Evolutionary conservation across 106 monocot genomes (phyloP).

Genomic region (Dioscorea zingiberensis): DNA sequence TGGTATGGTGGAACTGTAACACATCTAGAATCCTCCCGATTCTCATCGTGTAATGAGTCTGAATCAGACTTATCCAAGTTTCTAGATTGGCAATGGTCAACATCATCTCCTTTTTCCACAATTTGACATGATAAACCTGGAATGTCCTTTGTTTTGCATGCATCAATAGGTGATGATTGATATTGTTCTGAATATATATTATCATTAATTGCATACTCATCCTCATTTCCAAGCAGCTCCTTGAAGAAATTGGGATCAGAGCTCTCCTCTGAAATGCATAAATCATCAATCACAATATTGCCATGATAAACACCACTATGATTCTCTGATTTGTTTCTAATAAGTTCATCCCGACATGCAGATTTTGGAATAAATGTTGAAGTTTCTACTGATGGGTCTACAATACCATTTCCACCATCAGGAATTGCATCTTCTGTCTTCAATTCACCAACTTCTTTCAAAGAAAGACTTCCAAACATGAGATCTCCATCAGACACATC

Average conservation of each 20-base stretch:
- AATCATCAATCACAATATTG: conserved; percentile 4
- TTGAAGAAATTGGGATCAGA: conserved; percentile 53
- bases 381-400: background rate
- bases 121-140: background rate
- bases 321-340: background rate
- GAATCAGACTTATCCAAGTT: background rate
- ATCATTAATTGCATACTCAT: conserved; percentile 4
- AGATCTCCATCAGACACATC: conserved; percentile 2
- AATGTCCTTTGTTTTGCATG: conserved; percentile 2
- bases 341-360: background rate
- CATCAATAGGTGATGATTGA: background rate
- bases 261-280: conserved; percentile 28
- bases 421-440: conserved; percentile 10
- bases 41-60: conserved; percentile 5
- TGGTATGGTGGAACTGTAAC: background rate
- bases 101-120: background rate
- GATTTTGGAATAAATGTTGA: background rate
- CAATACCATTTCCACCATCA: conserved; percentile 1
- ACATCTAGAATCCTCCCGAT: background rate
- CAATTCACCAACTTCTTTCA: conserved; percentile 2
- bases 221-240: conserved; percentile 47
- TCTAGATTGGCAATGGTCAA: background rate
- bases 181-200: background rate
- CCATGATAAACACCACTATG: background rate
- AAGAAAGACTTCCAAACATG: background rate